phyloP scores from a whole-genome alignment of 2,329 filamentous ascomycete species.

The Fusarium nygamai region DNA sequence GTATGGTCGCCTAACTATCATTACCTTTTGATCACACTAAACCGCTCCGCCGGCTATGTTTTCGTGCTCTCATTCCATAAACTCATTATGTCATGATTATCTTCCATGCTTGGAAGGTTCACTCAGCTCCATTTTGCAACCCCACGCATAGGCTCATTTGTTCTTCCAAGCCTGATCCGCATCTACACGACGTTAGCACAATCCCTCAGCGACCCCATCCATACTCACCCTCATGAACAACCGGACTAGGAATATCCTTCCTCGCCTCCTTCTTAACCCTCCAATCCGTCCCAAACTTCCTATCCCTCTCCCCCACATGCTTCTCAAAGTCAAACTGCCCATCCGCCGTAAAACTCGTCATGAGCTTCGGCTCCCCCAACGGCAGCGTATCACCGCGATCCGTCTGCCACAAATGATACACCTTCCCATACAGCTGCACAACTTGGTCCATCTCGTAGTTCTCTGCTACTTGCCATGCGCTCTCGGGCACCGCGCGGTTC shows the following conservation, averaged over 20 bases:
- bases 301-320: constrained; percentile 56
- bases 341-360: constrained; percentile 63
- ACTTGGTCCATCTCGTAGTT: constrained; percentile 83
- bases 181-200: constrained; percentile 26
- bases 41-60: too few species aligned
- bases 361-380: constrained; percentile 62
- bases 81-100: fast-evolving
- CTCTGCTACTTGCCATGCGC: constrained; percentile 79
- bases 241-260: constrained; percentile 52
- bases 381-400: constrained; percentile 73
- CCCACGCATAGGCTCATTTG: background rate
- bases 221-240: constrained; percentile 54
- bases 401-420: constrained; percentile 87
- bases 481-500: constrained; percentile 65
- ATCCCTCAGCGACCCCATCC: fast-evolving
- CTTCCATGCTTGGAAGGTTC: too few species aligned
- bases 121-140: fast-evolving
- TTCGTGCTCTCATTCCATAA: fast-evolving
- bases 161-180: constrained; percentile 40
- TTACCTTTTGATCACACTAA: background rate
- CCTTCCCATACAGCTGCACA: constrained; percentile 80
- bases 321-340: constrained; percentile 60
- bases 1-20: background rate
- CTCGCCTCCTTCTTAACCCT: constrained; percentile 56
- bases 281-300: constrained; percentile 57